Percentiles rank a stretch among this genome's conserved stretches.
phyloP scores from a whole-genome alignment of 148 eudicot genomes.

The Camellia lanceoleosa region DNA sequence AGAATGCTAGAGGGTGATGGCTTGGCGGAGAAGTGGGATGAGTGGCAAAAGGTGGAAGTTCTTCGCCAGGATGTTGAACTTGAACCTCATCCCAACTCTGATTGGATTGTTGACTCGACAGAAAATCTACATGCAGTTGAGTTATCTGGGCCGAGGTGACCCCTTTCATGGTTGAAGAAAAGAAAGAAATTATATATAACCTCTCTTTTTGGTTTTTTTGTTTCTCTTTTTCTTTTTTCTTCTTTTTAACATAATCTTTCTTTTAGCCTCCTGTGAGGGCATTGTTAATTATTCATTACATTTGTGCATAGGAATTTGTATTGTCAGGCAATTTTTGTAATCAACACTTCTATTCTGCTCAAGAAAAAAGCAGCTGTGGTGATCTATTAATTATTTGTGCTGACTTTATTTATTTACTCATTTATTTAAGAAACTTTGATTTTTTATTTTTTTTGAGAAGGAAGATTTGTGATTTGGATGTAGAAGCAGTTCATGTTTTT shows the following conservation, averaged over 20 bases:
- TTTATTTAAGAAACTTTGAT: background rate
- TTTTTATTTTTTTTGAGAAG: no score
- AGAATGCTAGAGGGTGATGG: conserved; percentile 86
- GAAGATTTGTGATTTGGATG: no score
- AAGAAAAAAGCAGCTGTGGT: background rate
- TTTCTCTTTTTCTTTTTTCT: background rate
- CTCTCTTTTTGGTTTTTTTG: background rate
- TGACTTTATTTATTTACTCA: background rate
- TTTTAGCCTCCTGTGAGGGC: conserved; percentile 18
- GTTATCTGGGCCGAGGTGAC: conserved; percentile 70
- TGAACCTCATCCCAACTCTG: conserved; percentile 57
- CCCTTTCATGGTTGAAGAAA: conserved; percentile 11
- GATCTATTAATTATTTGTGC: background rate
- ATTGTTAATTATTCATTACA: conserved; percentile 19
- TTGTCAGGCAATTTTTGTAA: conserved; percentile 26
- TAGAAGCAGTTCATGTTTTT: no score
- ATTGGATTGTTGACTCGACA: conserved; percentile 74
- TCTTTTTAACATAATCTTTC: conserved; percentile 10
- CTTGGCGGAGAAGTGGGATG: conserved; percentile 77
- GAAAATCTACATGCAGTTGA: conserved; percentile 75
- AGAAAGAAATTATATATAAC: conserved; percentile 6
- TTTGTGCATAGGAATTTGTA: conserved; percentile 40
- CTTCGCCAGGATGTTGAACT: conserved; percentile 64
- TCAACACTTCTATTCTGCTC: background rate
- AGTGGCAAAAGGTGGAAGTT: conserved; percentile 79